Conservation (phyloP, 1,139 yeast species). For the Candida sanyaensis region DNA sequence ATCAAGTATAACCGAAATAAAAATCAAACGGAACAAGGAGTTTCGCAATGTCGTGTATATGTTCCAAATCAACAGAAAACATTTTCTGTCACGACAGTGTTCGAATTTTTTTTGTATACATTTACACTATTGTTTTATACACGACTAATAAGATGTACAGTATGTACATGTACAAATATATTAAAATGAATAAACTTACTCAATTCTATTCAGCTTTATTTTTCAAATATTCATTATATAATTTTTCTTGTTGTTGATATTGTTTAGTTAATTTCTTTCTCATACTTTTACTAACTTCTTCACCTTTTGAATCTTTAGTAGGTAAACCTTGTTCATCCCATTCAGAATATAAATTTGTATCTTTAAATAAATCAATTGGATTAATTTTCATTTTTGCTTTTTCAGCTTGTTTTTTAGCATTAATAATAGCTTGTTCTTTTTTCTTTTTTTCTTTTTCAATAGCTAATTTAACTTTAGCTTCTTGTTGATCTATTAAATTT, state of each 20-base stretch:
- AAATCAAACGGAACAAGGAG: no score
- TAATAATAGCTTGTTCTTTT: constrained; percentile 37
- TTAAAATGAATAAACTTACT: no score
- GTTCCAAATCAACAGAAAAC: no score
- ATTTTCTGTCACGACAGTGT: no score
- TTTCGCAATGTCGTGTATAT: no score
- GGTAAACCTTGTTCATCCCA: constrained; percentile 93
- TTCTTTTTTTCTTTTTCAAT: constrained; percentile 44
- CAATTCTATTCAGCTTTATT: not conserved
- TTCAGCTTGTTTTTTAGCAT: constrained; percentile 65
- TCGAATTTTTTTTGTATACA: no score
- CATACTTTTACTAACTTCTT: constrained; percentile 85
- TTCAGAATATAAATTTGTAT: constrained; percentile 54
- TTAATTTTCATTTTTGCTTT: constrained; percentile 68
- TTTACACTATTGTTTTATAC: not conserved
- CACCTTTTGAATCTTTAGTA: constrained; percentile 72
- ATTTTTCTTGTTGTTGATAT: constrained; percentile 77
- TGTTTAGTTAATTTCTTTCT: constrained; percentile 78
- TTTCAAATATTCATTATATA: constrained; percentile 64
- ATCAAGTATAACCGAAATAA: no score
- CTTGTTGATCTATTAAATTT: constrained; percentile 63
- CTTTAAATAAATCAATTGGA: constrained; percentile 74
- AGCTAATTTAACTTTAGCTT: constrained; percentile 54
- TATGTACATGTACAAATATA: not conserved
- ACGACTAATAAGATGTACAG: not conserved